phyloP scores from a whole-genome alignment of 2,329 filamentous ascomycete species.

The Aspergillus pseudoterreus region DNA sequence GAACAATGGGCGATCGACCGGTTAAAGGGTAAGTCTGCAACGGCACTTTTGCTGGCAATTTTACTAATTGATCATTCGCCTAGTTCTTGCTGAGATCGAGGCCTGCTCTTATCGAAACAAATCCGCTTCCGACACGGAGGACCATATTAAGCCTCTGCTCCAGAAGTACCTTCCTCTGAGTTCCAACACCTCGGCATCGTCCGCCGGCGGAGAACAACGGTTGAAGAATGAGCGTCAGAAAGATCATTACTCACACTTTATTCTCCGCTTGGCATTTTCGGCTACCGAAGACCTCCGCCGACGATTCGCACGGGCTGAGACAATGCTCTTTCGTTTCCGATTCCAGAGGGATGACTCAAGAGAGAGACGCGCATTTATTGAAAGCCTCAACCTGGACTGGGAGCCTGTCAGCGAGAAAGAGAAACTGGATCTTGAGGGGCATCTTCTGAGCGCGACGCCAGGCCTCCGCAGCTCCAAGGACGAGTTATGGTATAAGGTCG shows the following conservation, averaged over 20 bases:
- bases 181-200: slow-evolving; percentile 63
- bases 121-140: slow-evolving; percentile 71
- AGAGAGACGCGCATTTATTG: slow-evolving; percentile 74
- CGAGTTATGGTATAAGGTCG: slow-evolving; percentile 91
- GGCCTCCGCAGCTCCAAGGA: slow-evolving; percentile 60
- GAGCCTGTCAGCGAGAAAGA: slow-evolving; percentile 78
- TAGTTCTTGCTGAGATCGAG: slow-evolving; percentile 59
- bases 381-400: slow-evolving; percentile 76
- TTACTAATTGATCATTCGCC: slow-evolving; percentile 1
- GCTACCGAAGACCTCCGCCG: slow-evolving; percentile 85
- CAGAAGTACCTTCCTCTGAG: slow-evolving; percentile 82
- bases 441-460: slow-evolving; percentile 58
- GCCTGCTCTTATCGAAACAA: slow-evolving; percentile 94
- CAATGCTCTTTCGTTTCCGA: slow-evolving; percentile 80
- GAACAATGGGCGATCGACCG: slow-evolving; percentile 98
- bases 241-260: slow-evolving; percentile 98
- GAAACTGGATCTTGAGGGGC: slow-evolving; percentile 61
- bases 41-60: not conserved
- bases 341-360: slow-evolving; percentile 70
- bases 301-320: slow-evolving; percentile 82
- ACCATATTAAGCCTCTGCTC: slow-evolving; percentile 80
- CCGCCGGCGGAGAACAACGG: slow-evolving; percentile 46
- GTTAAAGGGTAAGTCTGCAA: slow-evolving; percentile 62
- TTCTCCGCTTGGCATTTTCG: slow-evolving; percentile 86
- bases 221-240: slow-evolving; percentile 76